Evolutionary conservation across 2,329 filamentous ascomycete genomes (phyloP).

Genomic region (Calonectria henricotiae): DNA sequence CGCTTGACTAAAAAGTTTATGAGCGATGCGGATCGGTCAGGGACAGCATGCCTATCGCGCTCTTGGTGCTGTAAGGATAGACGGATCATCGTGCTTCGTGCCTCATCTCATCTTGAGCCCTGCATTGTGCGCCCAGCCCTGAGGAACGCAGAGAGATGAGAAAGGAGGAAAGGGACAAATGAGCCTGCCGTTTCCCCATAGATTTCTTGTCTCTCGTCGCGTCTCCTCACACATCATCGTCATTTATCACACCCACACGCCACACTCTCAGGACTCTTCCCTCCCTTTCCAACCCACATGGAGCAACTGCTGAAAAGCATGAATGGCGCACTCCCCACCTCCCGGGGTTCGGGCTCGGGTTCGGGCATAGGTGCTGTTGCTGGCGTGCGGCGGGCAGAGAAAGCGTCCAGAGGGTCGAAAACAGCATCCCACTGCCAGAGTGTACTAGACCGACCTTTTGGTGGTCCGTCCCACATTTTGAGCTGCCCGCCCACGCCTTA

Average conservation of each 20-base stretch:
- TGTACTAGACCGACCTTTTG: slow-evolving; percentile 31
- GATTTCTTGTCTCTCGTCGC: slow-evolving; percentile 27
- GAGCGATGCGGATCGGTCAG: slow-evolving; percentile 32
- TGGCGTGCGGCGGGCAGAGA: slow-evolving; percentile 8
- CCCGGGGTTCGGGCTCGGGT: slow-evolving; percentile 29
- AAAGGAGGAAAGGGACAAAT: slow-evolving; percentile 12
- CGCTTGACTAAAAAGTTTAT: slow-evolving; percentile 25
- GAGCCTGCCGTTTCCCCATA: slow-evolving; percentile 19
- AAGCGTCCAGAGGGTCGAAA: slow-evolving; percentile 7
- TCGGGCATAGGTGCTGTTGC: slow-evolving; percentile 26
- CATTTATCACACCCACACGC: slow-evolving; percentile 35
- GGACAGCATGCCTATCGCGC: slow-evolving; percentile 34
- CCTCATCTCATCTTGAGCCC: slow-evolving; percentile 24
- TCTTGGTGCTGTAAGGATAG: slow-evolving; percentile 30
- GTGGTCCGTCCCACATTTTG: slow-evolving; percentile 43
- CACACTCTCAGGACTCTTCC: slow-evolving; percentile 31
- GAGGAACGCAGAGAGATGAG: slow-evolving; percentile 22
- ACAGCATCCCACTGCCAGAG: slow-evolving; percentile 15
- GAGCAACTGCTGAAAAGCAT: slow-evolving; percentile 31
- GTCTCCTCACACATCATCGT: slow-evolving; percentile 33
- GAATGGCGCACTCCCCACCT: slow-evolving; percentile 33
- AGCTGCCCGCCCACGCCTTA: slow-evolving; percentile 35
- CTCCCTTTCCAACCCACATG: slow-evolving; percentile 34
- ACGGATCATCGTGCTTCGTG: slow-evolving; percentile 34
- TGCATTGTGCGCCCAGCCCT: slow-evolving; percentile 14